A percentile compares a stretch with the other conserved stretches of the same genome.
phyloP scores from a whole-genome alignment of 768 basidiomycete genomes.

The Leucosporidium yakuticum region DNA sequence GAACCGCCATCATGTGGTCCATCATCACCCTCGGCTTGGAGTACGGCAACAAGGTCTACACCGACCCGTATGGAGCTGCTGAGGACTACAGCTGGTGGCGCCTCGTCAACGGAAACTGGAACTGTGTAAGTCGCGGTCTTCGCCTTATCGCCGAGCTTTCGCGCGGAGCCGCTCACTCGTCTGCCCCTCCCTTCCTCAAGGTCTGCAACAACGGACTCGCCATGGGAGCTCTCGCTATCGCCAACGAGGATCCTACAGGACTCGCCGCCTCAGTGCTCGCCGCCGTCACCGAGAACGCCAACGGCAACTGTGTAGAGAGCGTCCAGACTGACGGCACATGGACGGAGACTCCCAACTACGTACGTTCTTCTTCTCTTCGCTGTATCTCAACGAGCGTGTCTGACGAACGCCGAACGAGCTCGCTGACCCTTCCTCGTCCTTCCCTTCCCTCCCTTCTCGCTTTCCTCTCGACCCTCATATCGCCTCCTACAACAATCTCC shows the following conservation, averaged over 20 bases:
- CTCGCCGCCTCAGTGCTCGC: conserved; percentile 59
- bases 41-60: conserved; percentile 28
- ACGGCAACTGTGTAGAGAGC: conserved; percentile 61
- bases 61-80: conserved; percentile 2
- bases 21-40: conserved; percentile 71
- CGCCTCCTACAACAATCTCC: conserved; percentile 65
- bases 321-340: conserved; percentile 69
- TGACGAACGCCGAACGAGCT: no score
- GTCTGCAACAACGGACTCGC: conserved; percentile 88
- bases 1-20: conserved; percentile 59
- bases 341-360: conserved; percentile 85
- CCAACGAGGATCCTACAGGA: conserved; percentile 66
- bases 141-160: not conserved
- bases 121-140: conserved; percentile 52
- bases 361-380: conserved; percentile 73
- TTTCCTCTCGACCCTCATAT: conserved; percentile 42
- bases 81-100: conserved; percentile 34
- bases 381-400: conserved; percentile 48
- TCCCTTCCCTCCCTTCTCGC: no score
- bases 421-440: no score
- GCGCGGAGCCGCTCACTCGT: no score
- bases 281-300: conserved; percentile 43
- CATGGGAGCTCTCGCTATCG: conserved; percentile 80
- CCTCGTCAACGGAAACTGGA: conserved; percentile 74
- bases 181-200: not conserved